Evolutionary conservation across 139 green algal species (phyloP).

Genomic region (Chlorella sp.): DNA sequence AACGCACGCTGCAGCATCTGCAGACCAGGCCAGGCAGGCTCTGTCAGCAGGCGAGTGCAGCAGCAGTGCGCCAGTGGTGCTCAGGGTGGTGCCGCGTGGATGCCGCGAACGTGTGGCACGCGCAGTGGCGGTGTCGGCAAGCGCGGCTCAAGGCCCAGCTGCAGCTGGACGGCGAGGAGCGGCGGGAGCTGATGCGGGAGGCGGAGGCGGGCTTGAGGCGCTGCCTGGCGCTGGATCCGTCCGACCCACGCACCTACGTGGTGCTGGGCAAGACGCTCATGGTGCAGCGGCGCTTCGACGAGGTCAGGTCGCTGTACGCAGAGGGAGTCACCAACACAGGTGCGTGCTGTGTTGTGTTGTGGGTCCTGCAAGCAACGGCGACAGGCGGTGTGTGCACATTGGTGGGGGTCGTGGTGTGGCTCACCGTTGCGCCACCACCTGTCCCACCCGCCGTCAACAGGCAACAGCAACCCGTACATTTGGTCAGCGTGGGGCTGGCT

Average conservation of each 20-base stretch:
- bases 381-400: too few species aligned
- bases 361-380: too few species aligned
- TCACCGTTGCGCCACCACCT: too few species aligned
- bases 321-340: slow-evolving; percentile 71
- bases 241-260: slow-evolving; percentile 87
- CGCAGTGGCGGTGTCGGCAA: slow-evolving; percentile 60
- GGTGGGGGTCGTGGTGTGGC: too few species aligned
- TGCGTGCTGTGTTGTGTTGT: too few species aligned
- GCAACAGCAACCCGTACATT: slow-evolving; percentile 78
- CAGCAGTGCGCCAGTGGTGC: background rate
- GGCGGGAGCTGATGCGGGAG: slow-evolving; percentile 27
- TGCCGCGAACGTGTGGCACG: background rate
- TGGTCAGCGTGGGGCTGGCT: slow-evolving; percentile 91
- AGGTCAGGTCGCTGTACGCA: slow-evolving; percentile 85
- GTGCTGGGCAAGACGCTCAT: slow-evolving; percentile 78
- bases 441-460: too few species aligned
- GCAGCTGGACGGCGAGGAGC: slow-evolving; percentile 11
- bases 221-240: slow-evolving; percentile 60
- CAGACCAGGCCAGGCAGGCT: background rate
- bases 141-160: slow-evolving; percentile 33
- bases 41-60: background rate
- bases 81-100: background rate
- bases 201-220: slow-evolving; percentile 49
- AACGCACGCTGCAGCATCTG: background rate
- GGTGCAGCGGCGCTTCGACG: slow-evolving; percentile 61